Evolutionary conservation across 208 protist genomes (phyloP), one percentile per base, ranked within the genome.

Genomic region (Acanthamoeba sp.): DNA sequence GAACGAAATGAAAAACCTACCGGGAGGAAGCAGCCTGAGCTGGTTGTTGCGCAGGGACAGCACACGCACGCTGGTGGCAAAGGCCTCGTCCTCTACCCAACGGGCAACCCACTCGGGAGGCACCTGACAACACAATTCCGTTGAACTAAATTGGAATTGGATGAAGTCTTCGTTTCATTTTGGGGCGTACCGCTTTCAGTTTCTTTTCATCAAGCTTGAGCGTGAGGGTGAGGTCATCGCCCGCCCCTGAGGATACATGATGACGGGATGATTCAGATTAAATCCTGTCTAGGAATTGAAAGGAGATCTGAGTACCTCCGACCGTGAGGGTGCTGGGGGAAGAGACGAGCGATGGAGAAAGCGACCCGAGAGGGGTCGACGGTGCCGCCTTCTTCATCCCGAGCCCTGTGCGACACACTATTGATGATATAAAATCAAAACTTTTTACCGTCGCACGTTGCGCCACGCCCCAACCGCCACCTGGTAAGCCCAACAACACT

Each of bases 41-140:
- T 80, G 71, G 36, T 80, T 80, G 71, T 80, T 80, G 71, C 71
- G 71, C 36, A 80, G 29, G 27, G 71, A 80, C 71, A 80, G 71
- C 22, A 80, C 71, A 24, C 71, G 71, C 71, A 80, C 71, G 71
- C 71, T 80, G 71, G 36, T 7, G 20, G 71, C 71, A n/a, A 80
- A 69, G n/a, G 59, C 71, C 6, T 20, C 20, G 5, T 80, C 71
- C 36, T 80, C 71, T 2, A n/a, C 32, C 71, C 71, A 80, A 7
- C 40, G 71, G 20, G 32, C 0, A 5, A 45, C 20, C 71, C 32
- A 40, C 29, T 40, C 71, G 6, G 71, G 40, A 2, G 71, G 71
- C 32, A 80, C 40, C 71, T 80, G 22, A 42, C 9, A 3, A 55
- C 34, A 76, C 7, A 76, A 42, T 1, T 76, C 36, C 27, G 20